These are phyloP conservation scores for Cercospora berteroae DNA, from an alignment of 2,329 filamentous ascomycete genomes.

Conservation along the genomic window DNA sequence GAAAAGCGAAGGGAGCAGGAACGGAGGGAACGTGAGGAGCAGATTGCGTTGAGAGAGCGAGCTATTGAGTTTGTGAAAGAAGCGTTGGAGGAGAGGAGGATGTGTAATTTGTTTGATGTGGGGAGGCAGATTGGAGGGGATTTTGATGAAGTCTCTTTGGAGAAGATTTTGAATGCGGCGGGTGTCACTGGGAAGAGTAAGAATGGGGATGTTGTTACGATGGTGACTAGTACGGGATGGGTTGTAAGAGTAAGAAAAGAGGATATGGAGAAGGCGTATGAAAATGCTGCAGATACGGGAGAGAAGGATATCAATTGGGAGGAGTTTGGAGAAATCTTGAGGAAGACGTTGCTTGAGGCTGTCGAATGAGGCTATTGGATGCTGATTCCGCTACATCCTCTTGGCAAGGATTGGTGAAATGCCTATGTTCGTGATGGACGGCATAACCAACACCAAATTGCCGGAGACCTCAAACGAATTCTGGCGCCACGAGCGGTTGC, in stretches of 20 bases:
- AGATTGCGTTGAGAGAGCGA: conserved; percentile 36
- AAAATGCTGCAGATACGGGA: conserved; percentile 34
- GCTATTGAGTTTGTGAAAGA: conserved; percentile 37
- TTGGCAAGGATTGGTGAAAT: background rate
- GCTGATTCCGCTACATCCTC: background rate
- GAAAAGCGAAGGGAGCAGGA: conserved; percentile 42
- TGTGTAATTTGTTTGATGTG: conserved; percentile 42
- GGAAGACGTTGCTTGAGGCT: background rate
- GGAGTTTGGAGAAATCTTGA: conserved; percentile 22
- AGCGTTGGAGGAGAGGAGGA: conserved; percentile 32
- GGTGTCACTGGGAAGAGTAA: conserved; percentile 39
- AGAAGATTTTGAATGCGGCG: conserved; percentile 43
- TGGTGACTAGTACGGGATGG: conserved; percentile 48
- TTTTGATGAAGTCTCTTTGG: conserved; percentile 43
- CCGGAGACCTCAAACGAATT: background rate
- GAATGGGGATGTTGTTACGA: conserved; percentile 31
- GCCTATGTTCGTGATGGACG: background rate
- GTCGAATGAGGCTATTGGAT: background rate
- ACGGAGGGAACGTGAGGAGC: conserved; percentile 40
- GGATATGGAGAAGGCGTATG: conserved; percentile 44
- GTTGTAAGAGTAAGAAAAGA: conserved; percentile 41
- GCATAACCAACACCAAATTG: background rate
- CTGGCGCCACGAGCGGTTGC: background rate
- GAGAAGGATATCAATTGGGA: conserved; percentile 37
- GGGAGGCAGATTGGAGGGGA: conserved; percentile 44